Conservation (phyloP, 331 rosid genomes). For the Saraca asoca region DNA sequence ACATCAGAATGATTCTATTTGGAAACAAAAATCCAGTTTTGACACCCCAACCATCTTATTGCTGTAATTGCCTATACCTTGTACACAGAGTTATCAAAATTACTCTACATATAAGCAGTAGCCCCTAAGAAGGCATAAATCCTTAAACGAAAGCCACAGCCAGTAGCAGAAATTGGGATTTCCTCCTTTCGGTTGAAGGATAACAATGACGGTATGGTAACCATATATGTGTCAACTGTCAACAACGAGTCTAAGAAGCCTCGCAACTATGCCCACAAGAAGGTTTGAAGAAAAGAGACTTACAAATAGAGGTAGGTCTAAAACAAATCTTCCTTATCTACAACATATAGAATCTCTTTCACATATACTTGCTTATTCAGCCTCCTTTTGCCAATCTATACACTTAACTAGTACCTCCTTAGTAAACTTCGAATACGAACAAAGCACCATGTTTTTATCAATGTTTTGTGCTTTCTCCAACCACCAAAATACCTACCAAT, state of each 20-base stretch:
- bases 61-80: conserved; percentile 12
- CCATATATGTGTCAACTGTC: conserved; percentile 6
- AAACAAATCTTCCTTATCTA: conserved; percentile 23
- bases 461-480: conserved; percentile 83
- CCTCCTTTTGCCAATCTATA: conserved; percentile 31
- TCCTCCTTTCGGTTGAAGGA: conserved; percentile 19
- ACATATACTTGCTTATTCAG: conserved; percentile 36
- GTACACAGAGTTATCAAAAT: conserved; percentile 14
- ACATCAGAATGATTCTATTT: background rate
- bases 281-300: background rate
- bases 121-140: conserved; percentile 25
- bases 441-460: conserved; percentile 70
- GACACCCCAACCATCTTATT: background rate
- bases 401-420: conserved; percentile 63
- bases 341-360: conserved; percentile 36
- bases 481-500: conserved; percentile 79
- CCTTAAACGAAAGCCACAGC: background rate
- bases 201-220: conserved; percentile 1
- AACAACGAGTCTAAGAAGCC: background rate
- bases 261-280: background rate
- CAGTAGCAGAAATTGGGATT: conserved; percentile 6
- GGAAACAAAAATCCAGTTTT: background rate
- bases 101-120: conserved; percentile 28
- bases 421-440: conserved; percentile 75
- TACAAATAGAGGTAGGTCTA: conserved; percentile 8